phyloP scores from a whole-genome alignment of 2,329 filamentous ascomycete genomes.

The Trichoderma lentiforme region DNA sequence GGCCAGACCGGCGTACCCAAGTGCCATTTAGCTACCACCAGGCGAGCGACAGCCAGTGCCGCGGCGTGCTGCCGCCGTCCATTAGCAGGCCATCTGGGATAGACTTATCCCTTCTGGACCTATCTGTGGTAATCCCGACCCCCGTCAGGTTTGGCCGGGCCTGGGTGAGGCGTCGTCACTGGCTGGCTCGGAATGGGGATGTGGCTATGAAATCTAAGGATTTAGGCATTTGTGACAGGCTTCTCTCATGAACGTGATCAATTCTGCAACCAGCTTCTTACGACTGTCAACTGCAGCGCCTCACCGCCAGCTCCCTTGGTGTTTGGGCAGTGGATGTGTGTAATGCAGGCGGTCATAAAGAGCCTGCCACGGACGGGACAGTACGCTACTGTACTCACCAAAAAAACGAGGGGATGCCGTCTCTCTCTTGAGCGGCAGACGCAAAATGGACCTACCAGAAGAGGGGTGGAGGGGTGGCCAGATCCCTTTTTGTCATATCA shows the following conservation, averaged over 20 bases:
- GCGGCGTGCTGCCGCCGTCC: background rate
- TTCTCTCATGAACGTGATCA: slow-evolving; percentile 1
- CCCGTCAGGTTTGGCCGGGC: background rate
- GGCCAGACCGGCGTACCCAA: background rate
- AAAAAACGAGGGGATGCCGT: background rate
- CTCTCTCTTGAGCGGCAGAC: background rate
- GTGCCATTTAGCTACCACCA: slow-evolving; percentile 4
- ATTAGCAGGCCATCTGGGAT: background rate
- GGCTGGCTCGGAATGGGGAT: slow-evolving; percentile 1
- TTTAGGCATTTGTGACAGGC: slow-evolving; percentile 6
- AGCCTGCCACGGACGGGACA: background rate
- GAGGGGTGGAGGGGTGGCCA: slow-evolving; percentile 1
- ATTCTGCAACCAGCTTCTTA: background rate
- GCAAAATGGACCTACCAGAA: background rate
- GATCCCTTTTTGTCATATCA: slow-evolving; percentile 7
- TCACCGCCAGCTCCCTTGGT: background rate
- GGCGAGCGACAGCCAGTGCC: slow-evolving; percentile 6
- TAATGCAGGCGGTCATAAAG: background rate
- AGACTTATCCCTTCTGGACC: background rate
- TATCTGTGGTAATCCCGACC: background rate
- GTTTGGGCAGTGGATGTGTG: background rate
- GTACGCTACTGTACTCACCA: background rate
- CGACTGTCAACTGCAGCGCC: background rate
- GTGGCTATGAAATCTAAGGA: slow-evolving; percentile 10
- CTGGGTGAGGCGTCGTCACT: slow-evolving; percentile 1